phyloP scores from a whole-genome alignment of 768 basidiomycete genomes.

The Tylopilus rubrobrunneus region DNA sequence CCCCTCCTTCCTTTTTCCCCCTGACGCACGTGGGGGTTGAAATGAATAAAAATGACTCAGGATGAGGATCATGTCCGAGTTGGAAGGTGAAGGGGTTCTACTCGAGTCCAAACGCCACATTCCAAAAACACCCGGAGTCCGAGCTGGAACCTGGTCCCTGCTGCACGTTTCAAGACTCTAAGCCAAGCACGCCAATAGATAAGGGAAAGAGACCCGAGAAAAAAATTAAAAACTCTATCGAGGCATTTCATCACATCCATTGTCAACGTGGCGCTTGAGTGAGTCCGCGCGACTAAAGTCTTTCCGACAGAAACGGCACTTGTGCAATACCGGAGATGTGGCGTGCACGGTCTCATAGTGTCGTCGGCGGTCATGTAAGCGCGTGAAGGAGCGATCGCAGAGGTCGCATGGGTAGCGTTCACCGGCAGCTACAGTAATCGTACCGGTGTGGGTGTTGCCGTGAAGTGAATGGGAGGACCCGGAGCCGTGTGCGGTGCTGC shows the following conservation, averaged over 20 bases:
- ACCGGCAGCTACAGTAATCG: slow-evolving; percentile 27
- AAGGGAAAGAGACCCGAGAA: neutral
- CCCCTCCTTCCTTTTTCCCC: neutral
- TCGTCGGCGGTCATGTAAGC: slow-evolving; percentile 77
- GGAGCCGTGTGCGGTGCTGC: slow-evolving; percentile 7
- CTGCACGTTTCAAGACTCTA: slow-evolving; percentile 16
- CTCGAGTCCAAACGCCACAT: slow-evolving; percentile 11
- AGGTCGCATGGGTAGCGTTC: slow-evolving; percentile 71
- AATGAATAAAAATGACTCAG: slow-evolving; percentile 16
- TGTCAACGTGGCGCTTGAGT: slow-evolving; percentile 77
- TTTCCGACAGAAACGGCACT: slow-evolving; percentile 70
- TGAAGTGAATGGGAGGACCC: slow-evolving; percentile 4
- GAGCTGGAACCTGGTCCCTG: slow-evolving; percentile 9
- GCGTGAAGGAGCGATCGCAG: slow-evolving; percentile 77
- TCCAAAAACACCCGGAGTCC: slow-evolving; percentile 4
- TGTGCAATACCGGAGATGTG: slow-evolving; percentile 58
- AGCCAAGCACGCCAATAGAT: slow-evolving; percentile 5
- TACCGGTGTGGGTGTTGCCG: slow-evolving; percentile 9
- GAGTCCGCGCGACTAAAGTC: slow-evolving; percentile 79
- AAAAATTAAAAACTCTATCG: slow-evolving; percentile 23
- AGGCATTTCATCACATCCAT: slow-evolving; percentile 69
- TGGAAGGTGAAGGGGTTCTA: neutral
- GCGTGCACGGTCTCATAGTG: slow-evolving; percentile 78
- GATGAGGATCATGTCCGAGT: slow-evolving; percentile 13
- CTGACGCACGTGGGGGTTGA: slow-evolving; percentile 8